Evolutionary conservation across 768 basidiomycete genomes (phyloP).

Genomic region (Macrolepiota albuminosa): DNA sequence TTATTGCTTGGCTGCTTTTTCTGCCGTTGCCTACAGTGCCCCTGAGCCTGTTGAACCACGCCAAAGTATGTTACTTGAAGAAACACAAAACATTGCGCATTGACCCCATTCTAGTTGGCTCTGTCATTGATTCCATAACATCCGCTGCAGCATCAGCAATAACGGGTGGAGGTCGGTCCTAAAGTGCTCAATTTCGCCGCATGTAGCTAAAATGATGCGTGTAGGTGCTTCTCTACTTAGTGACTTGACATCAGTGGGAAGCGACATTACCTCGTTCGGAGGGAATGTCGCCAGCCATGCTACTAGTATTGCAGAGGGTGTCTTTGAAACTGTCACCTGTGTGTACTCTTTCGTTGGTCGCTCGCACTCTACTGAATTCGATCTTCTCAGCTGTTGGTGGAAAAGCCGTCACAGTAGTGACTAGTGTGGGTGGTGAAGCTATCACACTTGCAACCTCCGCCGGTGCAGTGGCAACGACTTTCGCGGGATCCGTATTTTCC

Average conservation of each 20-base stretch:
- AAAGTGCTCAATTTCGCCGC: neutral
- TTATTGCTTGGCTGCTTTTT: constrained; percentile 30
- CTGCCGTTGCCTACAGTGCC: constrained; percentile 30
- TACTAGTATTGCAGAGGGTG: constrained; percentile 25
- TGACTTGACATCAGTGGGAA: constrained; percentile 22
- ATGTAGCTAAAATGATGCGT: neutral
- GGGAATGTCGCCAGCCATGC: constrained; percentile 23
- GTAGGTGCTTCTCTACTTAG: constrained; percentile 34
- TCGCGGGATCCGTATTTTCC: constrained; percentile 50
- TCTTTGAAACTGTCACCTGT: constrained; percentile 40
- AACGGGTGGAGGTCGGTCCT: constrained; percentile 24
- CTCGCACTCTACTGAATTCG: constrained; percentile 16
- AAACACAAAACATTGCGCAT: neutral
- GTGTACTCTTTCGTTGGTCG: neutral
- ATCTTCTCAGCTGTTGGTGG: constrained; percentile 46
- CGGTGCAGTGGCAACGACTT: constrained; percentile 40
- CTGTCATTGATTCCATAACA: constrained; percentile 33
- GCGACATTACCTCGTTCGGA: constrained; percentile 25
- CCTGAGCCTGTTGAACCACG: constrained; percentile 32
- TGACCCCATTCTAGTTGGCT: constrained; percentile 26
- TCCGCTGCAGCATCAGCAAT: constrained; percentile 27
- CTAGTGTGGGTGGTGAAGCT: constrained; percentile 52
- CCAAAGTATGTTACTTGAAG: constrained; percentile 31
- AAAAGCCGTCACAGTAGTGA: constrained; percentile 47
- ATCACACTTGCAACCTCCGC: constrained; percentile 51